These are phyloP conservation scores for Camellia japonica DNA, from an alignment of 148 eudicot genomes.

Conservation along the genomic window DNA sequence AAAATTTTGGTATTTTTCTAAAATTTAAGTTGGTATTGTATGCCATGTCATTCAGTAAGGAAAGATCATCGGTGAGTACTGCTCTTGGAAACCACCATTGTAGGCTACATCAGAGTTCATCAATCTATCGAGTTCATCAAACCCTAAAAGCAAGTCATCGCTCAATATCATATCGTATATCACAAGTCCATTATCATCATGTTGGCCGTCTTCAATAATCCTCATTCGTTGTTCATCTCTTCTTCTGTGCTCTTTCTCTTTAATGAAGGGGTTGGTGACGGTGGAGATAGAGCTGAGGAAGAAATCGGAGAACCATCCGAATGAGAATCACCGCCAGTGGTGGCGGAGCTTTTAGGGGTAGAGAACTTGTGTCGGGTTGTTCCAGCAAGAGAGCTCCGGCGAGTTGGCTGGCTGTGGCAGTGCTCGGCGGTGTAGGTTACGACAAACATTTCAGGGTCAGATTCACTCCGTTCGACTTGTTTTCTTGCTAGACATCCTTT, in stretches of 20 bases:
- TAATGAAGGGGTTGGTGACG: not conserved
- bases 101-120: not conserved
- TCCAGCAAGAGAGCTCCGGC: slow-evolving; percentile 69
- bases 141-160: slow-evolving; percentile 21
- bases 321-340: not conserved
- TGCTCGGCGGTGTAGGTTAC: slow-evolving; percentile 76
- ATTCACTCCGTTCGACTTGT: slow-evolving; percentile 70
- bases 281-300: not conserved
- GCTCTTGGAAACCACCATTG: not conserved
- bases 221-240: not conserved
- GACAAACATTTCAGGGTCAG: slow-evolving; percentile 43
- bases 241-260: not conserved
- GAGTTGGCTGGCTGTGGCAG: slow-evolving; percentile 63
- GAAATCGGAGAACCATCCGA: not conserved
- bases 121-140: slow-evolving; percentile 20
- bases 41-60: not conserved
- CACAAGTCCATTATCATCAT: not conserved
- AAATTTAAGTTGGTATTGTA: no score
- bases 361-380: slow-evolving; percentile 39
- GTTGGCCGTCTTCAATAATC: not conserved
- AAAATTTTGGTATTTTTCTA: no score
- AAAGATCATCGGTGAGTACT: not conserved
- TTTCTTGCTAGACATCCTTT: slow-evolving; percentile 77
- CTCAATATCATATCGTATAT: slow-evolving; percentile 10
- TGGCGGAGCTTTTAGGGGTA: slow-evolving; percentile 9